A percentile compares a stretch with the other conserved stretches of the same genome.
Evolutionary conservation across 2,329 filamentous ascomycete genomes (phyloP).

Genomic region (Verticillium klebahnii): DNA sequence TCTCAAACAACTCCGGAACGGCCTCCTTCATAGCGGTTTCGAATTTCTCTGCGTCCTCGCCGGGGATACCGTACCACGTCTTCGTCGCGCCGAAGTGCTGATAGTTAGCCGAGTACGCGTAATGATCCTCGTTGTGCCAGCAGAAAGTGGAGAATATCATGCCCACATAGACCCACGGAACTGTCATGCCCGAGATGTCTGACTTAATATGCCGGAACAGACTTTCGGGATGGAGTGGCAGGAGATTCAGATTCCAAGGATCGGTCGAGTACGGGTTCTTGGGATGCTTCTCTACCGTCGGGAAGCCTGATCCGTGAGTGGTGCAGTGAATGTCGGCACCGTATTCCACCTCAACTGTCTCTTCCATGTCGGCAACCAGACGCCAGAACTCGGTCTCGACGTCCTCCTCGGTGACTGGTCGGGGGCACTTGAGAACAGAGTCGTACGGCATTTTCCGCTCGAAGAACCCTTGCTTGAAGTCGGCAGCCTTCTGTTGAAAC

Average conservation of each 20-base stretch:
- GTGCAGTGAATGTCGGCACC: conserved; percentile 98
- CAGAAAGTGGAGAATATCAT: conserved; percentile 99
- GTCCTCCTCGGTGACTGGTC: conserved; percentile 86
- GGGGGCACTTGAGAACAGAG: conserved; percentile 72
- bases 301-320: conserved; percentile 95
- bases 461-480: conserved; percentile 94
- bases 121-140: conserved; percentile 99
- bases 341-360: conserved; percentile 96
- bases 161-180: conserved; percentile 97
- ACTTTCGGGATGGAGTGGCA: conserved; percentile 86
- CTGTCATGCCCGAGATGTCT: conserved; percentile 98
- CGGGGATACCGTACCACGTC: conserved; percentile 98
- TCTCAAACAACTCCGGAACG: conserved; percentile 94
- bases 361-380: conserved; percentile 86
- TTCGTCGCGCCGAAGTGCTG: conserved; percentile 98
- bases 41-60: conserved; percentile 88
- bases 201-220: conserved; percentile 97
- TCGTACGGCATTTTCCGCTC: conserved; percentile 86
- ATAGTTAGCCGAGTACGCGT: conserved; percentile 96
- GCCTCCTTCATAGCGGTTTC: conserved; percentile 93
- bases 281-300: conserved; percentile 87
- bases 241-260: conserved; percentile 91
- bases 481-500: conserved; percentile 92
- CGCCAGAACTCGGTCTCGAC: conserved; percentile 97
- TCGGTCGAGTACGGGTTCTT: conserved; percentile 82